These are phyloP conservation scores for Strigomonas oncopelti DNA, from an alignment of 208 protist species.

Conservation along the genomic window DNA sequence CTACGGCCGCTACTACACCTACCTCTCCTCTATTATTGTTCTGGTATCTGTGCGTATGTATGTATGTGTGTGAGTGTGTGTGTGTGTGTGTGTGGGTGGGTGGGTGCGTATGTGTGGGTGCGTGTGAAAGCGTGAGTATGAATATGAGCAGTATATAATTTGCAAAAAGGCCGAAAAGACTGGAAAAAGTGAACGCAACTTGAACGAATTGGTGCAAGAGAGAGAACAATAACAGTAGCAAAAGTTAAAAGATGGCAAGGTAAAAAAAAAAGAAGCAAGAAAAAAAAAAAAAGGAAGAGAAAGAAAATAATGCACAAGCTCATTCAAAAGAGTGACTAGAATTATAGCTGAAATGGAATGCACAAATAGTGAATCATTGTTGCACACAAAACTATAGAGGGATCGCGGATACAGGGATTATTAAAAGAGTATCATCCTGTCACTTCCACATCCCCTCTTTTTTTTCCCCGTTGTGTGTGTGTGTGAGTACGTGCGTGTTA, in stretches of 20 bases:
- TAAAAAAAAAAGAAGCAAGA: background rate
- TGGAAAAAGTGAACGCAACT: background rate
- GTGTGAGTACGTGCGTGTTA: too few relatives aligned
- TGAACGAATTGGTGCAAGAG: constrained; percentile 1
- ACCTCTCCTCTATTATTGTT: too few relatives aligned
- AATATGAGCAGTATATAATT: background rate
- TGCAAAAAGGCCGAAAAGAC: background rate
- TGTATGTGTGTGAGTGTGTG: too few relatives aligned
- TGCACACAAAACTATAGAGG: too few relatives aligned
- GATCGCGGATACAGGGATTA: too few relatives aligned
- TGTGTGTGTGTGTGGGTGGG: too few relatives aligned
- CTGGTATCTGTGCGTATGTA: too few relatives aligned
- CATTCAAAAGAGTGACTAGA: constrained; percentile 4
- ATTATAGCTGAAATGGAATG: constrained; percentile 5
- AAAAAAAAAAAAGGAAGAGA: constrained; percentile 9
- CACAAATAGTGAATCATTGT: constrained; percentile 2
- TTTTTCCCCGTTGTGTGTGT: too few relatives aligned
- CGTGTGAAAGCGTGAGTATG: too few relatives aligned
- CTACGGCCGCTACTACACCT: too few relatives aligned
- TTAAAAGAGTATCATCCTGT: too few relatives aligned
- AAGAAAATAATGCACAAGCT: background rate
- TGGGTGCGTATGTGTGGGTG: too few relatives aligned
- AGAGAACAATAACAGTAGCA: constrained; percentile 9
- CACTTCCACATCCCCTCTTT: background rate
- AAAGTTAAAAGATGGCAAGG: background rate